A percentile compares a stretch with the other conserved stretches of the same genome.
Evolutionary conservation across 768 basidiomycete species (phyloP).

Genomic region (Panaeolus papilionaceus): DNA sequence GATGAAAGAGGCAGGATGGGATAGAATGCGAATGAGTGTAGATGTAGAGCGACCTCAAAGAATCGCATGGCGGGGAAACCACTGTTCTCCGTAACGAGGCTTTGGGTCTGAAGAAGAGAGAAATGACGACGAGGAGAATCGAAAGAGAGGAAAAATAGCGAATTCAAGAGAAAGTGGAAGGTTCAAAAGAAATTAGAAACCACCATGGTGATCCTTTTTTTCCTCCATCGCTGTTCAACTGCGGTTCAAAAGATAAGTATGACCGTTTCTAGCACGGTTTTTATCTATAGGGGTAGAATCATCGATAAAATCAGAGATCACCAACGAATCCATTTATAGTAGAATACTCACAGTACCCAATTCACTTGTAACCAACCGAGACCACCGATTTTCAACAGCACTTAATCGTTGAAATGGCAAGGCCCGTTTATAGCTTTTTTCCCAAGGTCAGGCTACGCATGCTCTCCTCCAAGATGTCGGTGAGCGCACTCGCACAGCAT

Average conservation of each 20-base stretch:
- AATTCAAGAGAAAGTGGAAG: constrained; percentile 1
- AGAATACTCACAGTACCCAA: background rate
- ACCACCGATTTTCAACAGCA: constrained; percentile 9
- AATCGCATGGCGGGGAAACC: background rate
- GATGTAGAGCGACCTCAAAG: background rate
- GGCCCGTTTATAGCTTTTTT: constrained; percentile 49
- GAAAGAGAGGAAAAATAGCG: constrained; percentile 4
- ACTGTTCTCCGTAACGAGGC: background rate
- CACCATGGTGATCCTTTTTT: constrained; percentile 9
- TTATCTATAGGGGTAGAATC: constrained; percentile 4
- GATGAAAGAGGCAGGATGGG: background rate
- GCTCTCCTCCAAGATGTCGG: constrained; percentile 65
- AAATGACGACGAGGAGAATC: constrained; percentile 1
- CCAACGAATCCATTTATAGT: background rate
- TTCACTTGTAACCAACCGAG: constrained; percentile 2
- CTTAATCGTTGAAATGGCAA: background rate
- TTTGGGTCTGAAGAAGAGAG: background rate
- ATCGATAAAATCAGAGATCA: background rate
- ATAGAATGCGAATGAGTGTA: constrained; percentile 4
- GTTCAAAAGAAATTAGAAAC: background rate
- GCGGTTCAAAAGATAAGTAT: constrained; percentile 4
- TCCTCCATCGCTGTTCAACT: constrained; percentile 8
- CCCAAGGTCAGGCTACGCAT: constrained; percentile 69
- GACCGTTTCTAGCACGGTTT: constrained; percentile 9
- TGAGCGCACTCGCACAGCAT: constrained; percentile 29